Conservation (phyloP, 306 rosid species). For the Myrica gale region DNA sequence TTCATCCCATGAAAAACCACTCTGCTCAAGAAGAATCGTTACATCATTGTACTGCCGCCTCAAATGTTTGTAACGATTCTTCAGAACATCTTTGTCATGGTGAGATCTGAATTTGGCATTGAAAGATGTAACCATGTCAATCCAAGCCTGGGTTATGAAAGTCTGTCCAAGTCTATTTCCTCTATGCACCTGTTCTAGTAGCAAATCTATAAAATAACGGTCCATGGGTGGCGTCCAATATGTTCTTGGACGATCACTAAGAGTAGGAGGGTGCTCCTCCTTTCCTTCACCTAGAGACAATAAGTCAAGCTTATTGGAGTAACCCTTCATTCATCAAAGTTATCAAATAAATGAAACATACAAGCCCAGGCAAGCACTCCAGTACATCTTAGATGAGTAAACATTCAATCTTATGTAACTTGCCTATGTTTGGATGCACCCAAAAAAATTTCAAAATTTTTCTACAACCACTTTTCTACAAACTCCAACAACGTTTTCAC, state of each 20-base stretch:
- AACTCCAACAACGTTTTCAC: too few species aligned
- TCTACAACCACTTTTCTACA: too few species aligned
- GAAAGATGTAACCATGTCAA: constrained; percentile 54
- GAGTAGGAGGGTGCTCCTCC: constrained; percentile 33
- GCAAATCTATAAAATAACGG: constrained; percentile 58
- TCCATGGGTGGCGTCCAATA: constrained; percentile 85
- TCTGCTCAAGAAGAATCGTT: constrained; percentile 51
- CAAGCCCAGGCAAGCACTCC: constrained; percentile 10
- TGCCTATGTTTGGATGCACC: too few species aligned
- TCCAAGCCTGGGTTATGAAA: constrained; percentile 72
- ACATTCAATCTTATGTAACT: not conserved
- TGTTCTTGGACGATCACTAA: constrained; percentile 65
- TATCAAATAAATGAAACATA: constrained; percentile 23
- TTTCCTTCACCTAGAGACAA: constrained; percentile 47
- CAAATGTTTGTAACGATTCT: constrained; percentile 67
- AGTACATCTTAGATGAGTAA: constrained; percentile 5
- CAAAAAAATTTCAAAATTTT: too few species aligned
- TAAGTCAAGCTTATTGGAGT: constrained; percentile 14
- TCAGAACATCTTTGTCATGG: constrained; percentile 69
- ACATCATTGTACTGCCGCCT: constrained; percentile 67
- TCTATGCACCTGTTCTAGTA: constrained; percentile 55
- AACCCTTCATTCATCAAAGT: constrained; percentile 23
- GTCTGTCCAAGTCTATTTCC: constrained; percentile 70
- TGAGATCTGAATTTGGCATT: constrained; percentile 57
- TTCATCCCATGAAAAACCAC: constrained; percentile 72